Base-by-base conservation (phyloP, 805 yeast species). In the Yarrowia hollandica region DNA sequence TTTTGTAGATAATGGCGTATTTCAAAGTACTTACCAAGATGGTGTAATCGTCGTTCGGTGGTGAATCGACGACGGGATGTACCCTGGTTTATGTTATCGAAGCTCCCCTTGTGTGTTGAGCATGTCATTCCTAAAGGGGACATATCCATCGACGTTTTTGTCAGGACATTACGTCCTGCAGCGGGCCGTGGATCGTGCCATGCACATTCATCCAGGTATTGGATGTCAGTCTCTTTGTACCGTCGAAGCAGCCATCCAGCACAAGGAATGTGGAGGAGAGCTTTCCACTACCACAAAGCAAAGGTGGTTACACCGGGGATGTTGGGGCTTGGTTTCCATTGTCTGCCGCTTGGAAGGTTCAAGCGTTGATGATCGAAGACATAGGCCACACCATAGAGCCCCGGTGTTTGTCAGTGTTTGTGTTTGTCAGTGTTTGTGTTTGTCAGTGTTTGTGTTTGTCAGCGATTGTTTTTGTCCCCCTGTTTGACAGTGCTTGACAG, bases 201-300 rank as follows among this genome's bases (percentile, higher is more conserved):
- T 22, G 28, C 44, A 21, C 26, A n/a, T 23, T 26, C 12, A 26
- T 2, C 28, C 10, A 9, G 44, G 14, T n/a, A 23, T 38, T 38
- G 44, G 28, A 15, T 41, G 48, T 18, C 48, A 41, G 21, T 23
- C 14, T 15, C 48, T 41, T 41, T 41, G 48, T 41, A 6, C 12
- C 9, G 7, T 18, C 15, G 28, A n/a, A 9, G n/a, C 6, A 22
- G 9, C 30, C 30, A 26, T 12, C 30, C 30, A n/a, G n/a, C n/a
- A n/a, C n/a, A n/a, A n/a, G n/a, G n/a, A n/a, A n/a, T n/a, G n/a
- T n/a, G n/a, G n/a, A n/a, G n/a, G n/a, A n/a, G n/a, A n/a, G 21
- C 22, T 16, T 18, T 34, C 21, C 38, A 34, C n/a, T n/a, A n/a
- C n/a, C n/a, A n/a, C 30, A 26, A 12, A 26, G 30, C 9, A 10